Base-by-base conservation (phyloP, 2,329 filamentous ascomycete genomes). In the Aspergillus hiratsukae region DNA sequence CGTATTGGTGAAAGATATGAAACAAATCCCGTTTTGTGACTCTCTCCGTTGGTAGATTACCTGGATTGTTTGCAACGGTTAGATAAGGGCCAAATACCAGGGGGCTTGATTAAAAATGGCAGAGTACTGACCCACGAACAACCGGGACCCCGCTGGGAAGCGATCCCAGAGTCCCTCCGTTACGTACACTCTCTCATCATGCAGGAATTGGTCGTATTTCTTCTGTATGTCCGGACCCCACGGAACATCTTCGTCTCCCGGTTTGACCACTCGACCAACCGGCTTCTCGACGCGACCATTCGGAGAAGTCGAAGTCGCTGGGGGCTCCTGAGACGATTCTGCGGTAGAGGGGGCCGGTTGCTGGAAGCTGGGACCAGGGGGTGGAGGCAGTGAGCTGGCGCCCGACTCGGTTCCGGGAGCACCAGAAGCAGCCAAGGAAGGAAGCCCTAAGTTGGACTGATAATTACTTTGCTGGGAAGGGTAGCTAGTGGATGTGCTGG, bases 11-110 rank as follows among this genome's bases (percentile, higher is more conserved):
- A 70, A 99, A 97, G 19, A 93, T 82, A 69, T 96, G 88, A 75
- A 96, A 97, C 8, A 97, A 86, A 73, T 97, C 92, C 62, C 89
- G 85, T 75, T 97, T 97, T 6, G 90, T 94, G 14, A 96, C 92
- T 69, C 92, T 87, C 71, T 97, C 93, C 53, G 89, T 93, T 1
- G 91, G 92, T 10, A 99, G 81, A 70, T 97, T 99, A 54, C 92
- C 91, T 90, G 69, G 54, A 71, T 54, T 53, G 29, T 3, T 40
- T 19, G 37, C 11, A 49, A 25, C 48, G 37, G 37, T 50, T 49
- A 52, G 41, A 43, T 48, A 27, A 49, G 21, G 19, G 6, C 23
- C 25, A 9, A 11, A 17, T 31, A 14, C 23, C 37, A 29, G 9
- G 14, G 49, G 10, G 11, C 9, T 45, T 10, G 7, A 11, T 11